phyloP scores from a whole-genome alignment of 2,329 filamentous ascomycete genomes.

The Scleromitrula shiraiana region DNA sequence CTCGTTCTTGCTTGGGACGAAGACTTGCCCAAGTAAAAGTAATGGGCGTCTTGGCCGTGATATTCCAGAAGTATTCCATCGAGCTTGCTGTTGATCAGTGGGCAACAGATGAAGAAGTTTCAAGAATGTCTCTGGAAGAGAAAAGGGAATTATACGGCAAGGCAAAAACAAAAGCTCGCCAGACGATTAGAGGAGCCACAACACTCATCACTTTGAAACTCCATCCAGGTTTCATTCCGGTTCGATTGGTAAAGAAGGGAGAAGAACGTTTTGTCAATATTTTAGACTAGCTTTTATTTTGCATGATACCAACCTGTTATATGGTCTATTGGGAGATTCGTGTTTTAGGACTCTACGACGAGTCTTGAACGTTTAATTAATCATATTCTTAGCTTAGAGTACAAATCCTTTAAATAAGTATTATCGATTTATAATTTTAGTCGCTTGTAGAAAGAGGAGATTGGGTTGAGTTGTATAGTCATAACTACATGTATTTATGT shows the following conservation, averaged over 20 bases:
- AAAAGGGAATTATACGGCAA: conserved; percentile 21
- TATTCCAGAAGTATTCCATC: conserved; percentile 24
- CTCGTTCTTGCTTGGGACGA: conserved; percentile 33
- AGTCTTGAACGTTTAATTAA: no score
- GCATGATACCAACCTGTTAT: conserved; percentile 4
- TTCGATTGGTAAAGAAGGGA: conserved; percentile 62
- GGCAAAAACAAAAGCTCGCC: conserved; percentile 38
- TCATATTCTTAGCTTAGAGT: no score
- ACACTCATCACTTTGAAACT: conserved; percentile 68
- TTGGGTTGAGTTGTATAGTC: no score
- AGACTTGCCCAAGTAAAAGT: conserved; percentile 32
- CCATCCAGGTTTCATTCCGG: conserved; percentile 47
- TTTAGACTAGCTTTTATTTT: conserved; percentile 15
- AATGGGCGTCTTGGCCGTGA: conserved; percentile 26
- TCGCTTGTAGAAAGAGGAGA: no score
- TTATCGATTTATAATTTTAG: no score
- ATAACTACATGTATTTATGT: no score
- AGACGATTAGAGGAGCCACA: conserved; percentile 35
- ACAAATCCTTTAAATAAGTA: no score
- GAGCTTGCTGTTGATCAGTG: conserved; percentile 26
- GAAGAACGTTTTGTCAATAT: conserved; percentile 55
- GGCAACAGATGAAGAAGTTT: conserved; percentile 24
- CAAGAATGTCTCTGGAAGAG: conserved; percentile 18
- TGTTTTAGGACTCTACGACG: no score
- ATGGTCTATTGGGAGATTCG: no score